Evolutionary conservation across 192 early-diverging fungal species (phyloP), one percentile per base, ranked within the genome.

Genomic region (Backusella sp.): DNA sequence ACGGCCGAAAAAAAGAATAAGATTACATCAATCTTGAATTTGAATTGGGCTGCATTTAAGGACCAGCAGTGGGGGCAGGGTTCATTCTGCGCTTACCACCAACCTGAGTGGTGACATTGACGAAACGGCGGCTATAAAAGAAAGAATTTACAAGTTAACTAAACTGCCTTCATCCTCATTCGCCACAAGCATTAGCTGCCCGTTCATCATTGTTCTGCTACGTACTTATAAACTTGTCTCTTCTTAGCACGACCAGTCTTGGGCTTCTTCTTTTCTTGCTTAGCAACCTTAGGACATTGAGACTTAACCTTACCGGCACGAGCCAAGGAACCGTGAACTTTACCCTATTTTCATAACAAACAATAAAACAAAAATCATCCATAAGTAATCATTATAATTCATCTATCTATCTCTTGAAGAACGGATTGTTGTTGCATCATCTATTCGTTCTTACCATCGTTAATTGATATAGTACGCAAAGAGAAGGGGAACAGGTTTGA

Each of bases 261-360:
- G 88, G 95, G 90, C 93, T 99, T 99, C 87, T 95, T 90, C 92
- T 98, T 96, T 83, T 97, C 96, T 85, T 96, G 92, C 90, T 94
- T 92, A 82, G 96, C 96, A 82, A 98, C 98, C 91, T 97, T 98
- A 83, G 98, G 96, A 80, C 93, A 95, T 89, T 98, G 97, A 82
- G 93, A 94, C 96, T 99, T 99, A 87, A 99, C 98, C 91, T 99
- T 99, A 93, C 98, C 98, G 90, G 98, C 98, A 98, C 98, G 97
- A 91, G 98, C 95, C 84, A 99, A 92, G 80, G 96, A 97, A 91
- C 97, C 97, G 94, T 99, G 97, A 84, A 99, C 97, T 94, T 99
- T 99, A 93, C 96, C 97, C 97, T 97, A 88, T 53, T 28, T 14
- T 62, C 56, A 62, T 26, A 28, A 28, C 23, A 62, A 28, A 62